Conservation (phyloP, 495 filamentous ascomycete genomes). For the Aspergillus egyptiacus region DNA sequence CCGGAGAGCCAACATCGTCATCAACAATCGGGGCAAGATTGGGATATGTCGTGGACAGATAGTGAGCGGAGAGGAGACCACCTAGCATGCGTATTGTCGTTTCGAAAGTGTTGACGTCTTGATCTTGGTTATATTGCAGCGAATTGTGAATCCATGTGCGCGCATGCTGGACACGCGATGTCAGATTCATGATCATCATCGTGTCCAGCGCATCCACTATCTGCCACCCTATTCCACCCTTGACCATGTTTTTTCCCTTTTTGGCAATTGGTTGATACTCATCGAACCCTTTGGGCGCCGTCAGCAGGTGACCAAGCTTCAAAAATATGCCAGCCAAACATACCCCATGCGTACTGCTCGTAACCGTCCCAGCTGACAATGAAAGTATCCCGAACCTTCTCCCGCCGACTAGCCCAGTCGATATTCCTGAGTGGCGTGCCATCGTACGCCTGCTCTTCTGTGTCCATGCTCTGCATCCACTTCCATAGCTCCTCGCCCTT, state of each 20-base stretch:
- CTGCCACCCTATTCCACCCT: slow-evolving; percentile 80
- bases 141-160: slow-evolving; percentile 84
- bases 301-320: neutral
- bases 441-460: slow-evolving; percentile 18
- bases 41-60: slow-evolving; percentile 72
- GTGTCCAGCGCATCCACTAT: slow-evolving; percentile 96
- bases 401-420: slow-evolving; percentile 67
- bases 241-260: slow-evolving; percentile 73
- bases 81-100: slow-evolving; percentile 98
- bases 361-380: slow-evolving; percentile 87
- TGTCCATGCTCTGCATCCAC: slow-evolving; percentile 35
- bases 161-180: slow-evolving; percentile 75
- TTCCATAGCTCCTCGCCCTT: slow-evolving; percentile 37
- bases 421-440: slow-evolving; percentile 22
- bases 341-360: slow-evolving; percentile 92
- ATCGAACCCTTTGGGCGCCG: slow-evolving; percentile 60
- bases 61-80: slow-evolving; percentile 89
- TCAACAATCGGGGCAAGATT: slow-evolving; percentile 58
- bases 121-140: slow-evolving; percentile 80
- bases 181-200: slow-evolving; percentile 97
- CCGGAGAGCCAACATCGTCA: slow-evolving; percentile 58
- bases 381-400: slow-evolving; percentile 87
- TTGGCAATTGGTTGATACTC: slow-evolving; percentile 79
- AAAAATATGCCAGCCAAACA: slow-evolving; percentile 9
- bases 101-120: slow-evolving; percentile 96